These are phyloP conservation scores for Mycosphaerella sp. DNA, from an alignment of 2,329 filamentous ascomycete species.

Conservation along the genomic window DNA sequence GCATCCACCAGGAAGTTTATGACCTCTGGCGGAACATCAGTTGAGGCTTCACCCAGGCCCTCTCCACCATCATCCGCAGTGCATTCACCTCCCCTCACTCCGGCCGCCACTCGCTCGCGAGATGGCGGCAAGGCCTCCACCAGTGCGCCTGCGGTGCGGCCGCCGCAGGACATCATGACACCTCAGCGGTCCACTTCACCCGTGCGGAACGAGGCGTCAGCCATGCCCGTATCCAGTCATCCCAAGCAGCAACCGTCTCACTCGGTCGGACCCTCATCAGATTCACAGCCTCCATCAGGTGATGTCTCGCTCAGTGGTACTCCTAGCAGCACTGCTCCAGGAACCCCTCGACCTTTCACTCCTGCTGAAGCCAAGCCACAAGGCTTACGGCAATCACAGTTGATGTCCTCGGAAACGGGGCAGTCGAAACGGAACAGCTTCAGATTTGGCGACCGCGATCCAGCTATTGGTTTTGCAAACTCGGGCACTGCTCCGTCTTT, in stretches of 20 bases:
- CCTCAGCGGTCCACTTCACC: slow-evolving; percentile 48
- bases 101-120: slow-evolving; percentile 63
- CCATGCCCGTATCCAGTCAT: slow-evolving; percentile 37
- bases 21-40: slow-evolving; percentile 29
- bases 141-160: slow-evolving; percentile 30
- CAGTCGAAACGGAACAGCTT: slow-evolving; percentile 58
- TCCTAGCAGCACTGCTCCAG: slow-evolving; percentile 44
- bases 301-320: slow-evolving; percentile 59
- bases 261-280: slow-evolving; percentile 50
- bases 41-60: slow-evolving; percentile 53
- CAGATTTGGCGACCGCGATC: slow-evolving; percentile 72
- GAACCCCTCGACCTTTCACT: slow-evolving; percentile 58
- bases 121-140: slow-evolving; percentile 37
- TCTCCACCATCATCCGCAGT: slow-evolving; percentile 64
- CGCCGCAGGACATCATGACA: slow-evolving; percentile 53
- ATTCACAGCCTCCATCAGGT: slow-evolving; percentile 48
- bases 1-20: slow-evolving; percentile 38
- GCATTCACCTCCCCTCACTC: slow-evolving; percentile 84
- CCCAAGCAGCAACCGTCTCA: slow-evolving; percentile 49
- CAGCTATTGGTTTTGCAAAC: slow-evolving; percentile 46
- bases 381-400: slow-evolving; percentile 64
- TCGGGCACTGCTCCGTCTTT: slow-evolving; percentile 37
- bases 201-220: slow-evolving; percentile 27
- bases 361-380: slow-evolving; percentile 63
- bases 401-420: slow-evolving; percentile 17